phyloP scores from a whole-genome alignment of 768 basidiomycete species.

The Macrolepiota dolichaula region DNA sequence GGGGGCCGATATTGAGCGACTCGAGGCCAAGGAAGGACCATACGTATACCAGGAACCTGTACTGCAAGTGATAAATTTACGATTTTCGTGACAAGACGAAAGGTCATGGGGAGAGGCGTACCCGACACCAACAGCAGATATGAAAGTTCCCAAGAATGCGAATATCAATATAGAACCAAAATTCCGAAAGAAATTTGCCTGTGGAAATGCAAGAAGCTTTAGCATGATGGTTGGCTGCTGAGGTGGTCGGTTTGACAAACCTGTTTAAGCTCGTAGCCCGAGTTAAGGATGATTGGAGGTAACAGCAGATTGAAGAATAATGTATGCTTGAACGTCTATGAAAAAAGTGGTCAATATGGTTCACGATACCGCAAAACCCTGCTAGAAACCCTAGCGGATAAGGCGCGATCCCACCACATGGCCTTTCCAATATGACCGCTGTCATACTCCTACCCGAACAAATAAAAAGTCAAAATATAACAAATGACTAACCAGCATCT shows the following conservation, averaged over 20 bases:
- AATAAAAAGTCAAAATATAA: background rate
- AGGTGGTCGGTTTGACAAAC: conserved; percentile 34
- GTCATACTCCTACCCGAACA: background rate
- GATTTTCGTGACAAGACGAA: background rate
- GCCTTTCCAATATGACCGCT: background rate
- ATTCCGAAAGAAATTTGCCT: conserved; percentile 99
- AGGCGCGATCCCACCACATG: background rate
- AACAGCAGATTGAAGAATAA: conserved; percentile 98
- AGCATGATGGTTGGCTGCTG: background rate
- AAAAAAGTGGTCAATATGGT: background rate
- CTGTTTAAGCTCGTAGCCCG: conserved; percentile 97
- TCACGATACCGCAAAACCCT: background rate
- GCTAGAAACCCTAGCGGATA: background rate
- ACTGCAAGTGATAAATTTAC: conserved; percentile 43
- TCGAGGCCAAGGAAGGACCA: conserved; percentile 94
- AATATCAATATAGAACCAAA: conserved; percentile 95
- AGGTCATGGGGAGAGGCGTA: conserved; percentile 42
- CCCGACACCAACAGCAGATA: conserved; percentile 96
- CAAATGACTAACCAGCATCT: conserved; percentile 82
- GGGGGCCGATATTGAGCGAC: conserved; percentile 75
- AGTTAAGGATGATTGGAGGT: conserved; percentile 97
- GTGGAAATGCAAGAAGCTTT: conserved; percentile 11
- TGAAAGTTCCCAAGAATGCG: conserved; percentile 93
- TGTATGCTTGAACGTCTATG: conserved; percentile 92
- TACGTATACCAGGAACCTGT: conserved; percentile 88